These are phyloP conservation scores for Fomes fomentarius DNA, from an alignment of 1,284 basidiomycete species.

Conservation along the genomic window DNA sequence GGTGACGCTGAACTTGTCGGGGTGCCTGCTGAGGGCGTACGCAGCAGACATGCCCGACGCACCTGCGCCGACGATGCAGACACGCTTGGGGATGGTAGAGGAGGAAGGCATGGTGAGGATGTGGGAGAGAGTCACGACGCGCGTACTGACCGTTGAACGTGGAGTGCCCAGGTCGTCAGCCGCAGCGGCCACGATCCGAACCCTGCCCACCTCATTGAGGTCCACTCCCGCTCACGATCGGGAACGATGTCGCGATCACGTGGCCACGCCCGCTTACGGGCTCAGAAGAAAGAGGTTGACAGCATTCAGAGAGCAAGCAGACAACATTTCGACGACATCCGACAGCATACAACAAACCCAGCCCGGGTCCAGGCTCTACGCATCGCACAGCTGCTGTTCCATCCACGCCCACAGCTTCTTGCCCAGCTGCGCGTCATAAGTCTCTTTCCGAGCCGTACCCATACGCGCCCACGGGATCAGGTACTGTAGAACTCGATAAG, in stretches of 20 bases:
- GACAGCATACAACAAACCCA: no score
- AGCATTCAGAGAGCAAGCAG: background rate
- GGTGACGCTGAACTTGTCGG: constrained; percentile 58
- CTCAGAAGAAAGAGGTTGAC: background rate
- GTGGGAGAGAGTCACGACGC: background rate
- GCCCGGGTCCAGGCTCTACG: no score
- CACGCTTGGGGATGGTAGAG: constrained; percentile 34
- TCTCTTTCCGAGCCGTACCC: constrained; percentile 18
- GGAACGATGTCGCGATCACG: constrained; percentile 21
- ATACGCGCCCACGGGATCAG: constrained; percentile 42
- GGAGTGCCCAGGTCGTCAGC: background rate
- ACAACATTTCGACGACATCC: background rate
- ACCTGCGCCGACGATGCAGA: constrained; percentile 55
- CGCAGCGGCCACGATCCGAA: constrained; percentile 1
- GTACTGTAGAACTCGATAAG: constrained; percentile 25
- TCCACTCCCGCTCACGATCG: background rate
- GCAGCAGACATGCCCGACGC: constrained; percentile 60
- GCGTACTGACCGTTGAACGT: background rate
- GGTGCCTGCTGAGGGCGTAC: constrained; percentile 54
- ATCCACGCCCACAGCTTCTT: constrained; percentile 43
- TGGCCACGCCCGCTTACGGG: constrained; percentile 7
- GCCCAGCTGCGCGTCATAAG: constrained; percentile 35
- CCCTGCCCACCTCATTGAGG: background rate
- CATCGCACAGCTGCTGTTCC: constrained; percentile 28
- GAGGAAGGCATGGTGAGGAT: background rate